Evolutionary conservation across 73 alveolate genomes (phyloP).

Genomic region (Effrenium voratum): DNA sequence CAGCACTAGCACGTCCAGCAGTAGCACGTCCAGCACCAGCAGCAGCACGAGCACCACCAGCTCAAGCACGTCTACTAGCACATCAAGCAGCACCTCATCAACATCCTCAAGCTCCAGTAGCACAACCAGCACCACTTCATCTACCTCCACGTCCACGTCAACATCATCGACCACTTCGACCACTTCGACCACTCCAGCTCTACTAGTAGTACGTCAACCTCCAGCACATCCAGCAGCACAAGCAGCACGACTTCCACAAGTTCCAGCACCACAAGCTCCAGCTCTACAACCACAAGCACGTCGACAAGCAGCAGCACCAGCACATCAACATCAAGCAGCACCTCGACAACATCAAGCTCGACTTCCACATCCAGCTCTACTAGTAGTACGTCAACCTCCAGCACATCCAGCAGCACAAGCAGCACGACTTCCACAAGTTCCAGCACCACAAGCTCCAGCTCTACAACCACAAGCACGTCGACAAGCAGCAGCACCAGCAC

Average conservation of each 20-base stretch:
- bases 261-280: constrained; percentile 6
- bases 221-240: not conserved
- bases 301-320: not conserved
- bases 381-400: not conserved
- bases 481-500: too few species aligned
- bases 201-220: not conserved
- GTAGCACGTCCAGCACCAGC: not conserved
- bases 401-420: not conserved
- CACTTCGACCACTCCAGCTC: constrained; percentile 8
- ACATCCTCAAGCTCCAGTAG: constrained; percentile 10
- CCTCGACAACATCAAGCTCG: not conserved
- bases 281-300: not conserved
- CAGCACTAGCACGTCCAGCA: constrained; percentile 27
- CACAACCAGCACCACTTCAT: too few species aligned
- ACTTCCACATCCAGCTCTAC: not conserved
- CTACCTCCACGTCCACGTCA: not conserved
- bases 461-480: not conserved
- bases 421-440: not conserved
- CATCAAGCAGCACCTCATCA: constrained; percentile 14
- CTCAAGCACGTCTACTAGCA: not conserved
- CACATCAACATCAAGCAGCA: not conserved
- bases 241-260: constrained; percentile 1
- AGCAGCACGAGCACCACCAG: not conserved
- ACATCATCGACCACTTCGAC: not conserved
- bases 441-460: not conserved